Base-by-base conservation (phyloP, 116 monocot genomes). In the Papilionanthe hybrid region DNA sequence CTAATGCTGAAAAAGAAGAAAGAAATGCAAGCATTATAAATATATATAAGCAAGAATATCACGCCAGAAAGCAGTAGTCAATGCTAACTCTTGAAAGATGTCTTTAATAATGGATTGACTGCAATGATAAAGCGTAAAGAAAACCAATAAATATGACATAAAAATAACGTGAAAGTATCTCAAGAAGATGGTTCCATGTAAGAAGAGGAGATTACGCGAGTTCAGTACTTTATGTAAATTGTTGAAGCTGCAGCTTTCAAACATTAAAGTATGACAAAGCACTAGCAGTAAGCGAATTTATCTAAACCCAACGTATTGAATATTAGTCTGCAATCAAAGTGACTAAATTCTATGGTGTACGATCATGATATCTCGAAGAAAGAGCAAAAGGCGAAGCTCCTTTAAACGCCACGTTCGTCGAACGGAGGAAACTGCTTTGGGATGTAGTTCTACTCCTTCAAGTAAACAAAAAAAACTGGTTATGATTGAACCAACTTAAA, bases 1-100 rank as follows among this genome's bases (percentile, higher is more conserved):
- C 90, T 82, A 53, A 84, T 82, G 82, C 95, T 95, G 87, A 50
- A 87, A 87, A 79, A 22, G 57, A 11, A 47, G 76, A 87, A 84
- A 2, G 15, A 85, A 42, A 43, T 43, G 17, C 68, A 53, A 73
- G 27, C 37, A 83, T 49, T 66, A 48, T n/a, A 60, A 22, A 60
- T 23, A 60, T 60, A 60, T 17, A 60, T 56, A 7, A 9, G 25
- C 7, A 60, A 23, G 22, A 60, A 20, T 9, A 25, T 60, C 60
- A 60, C 60, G 1, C 6, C 20, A 20, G 7, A 60, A 60, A 5
- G 23, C 7, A 22, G 23, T 60, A 23, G 23, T 7, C 25, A 25
- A 60, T 60, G 60, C 2, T 60, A 53, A 53, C 17, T 23, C 23
- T 7, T 9, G 1, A 60, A 23, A 60, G 23, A 13, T 53, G 13